Evolutionary conservation across 139 green algal genomes (phyloP).

Genomic region (Micromonas pusilla): DNA sequence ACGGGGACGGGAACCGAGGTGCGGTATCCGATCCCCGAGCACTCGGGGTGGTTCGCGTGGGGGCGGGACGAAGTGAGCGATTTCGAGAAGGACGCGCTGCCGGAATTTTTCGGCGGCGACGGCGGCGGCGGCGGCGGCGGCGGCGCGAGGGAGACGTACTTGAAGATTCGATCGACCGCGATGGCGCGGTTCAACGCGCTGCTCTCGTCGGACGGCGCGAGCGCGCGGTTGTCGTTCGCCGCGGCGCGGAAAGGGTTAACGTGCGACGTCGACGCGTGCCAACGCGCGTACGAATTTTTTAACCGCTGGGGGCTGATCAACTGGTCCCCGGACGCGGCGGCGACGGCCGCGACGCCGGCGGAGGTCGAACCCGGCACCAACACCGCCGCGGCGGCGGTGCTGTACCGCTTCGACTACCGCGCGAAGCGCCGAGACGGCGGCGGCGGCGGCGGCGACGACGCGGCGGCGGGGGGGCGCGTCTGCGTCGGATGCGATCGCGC

Average conservation of each 20-base stretch:
- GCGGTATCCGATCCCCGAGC: constrained; percentile 51
- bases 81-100: constrained; percentile 50
- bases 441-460: no score
- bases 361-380: background rate
- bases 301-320: constrained; percentile 86
- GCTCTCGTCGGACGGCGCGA: background rate
- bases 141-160: background rate
- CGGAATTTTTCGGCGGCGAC: constrained; percentile 59
- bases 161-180: background rate
- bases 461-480: no score
- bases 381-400: background rate
- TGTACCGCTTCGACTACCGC: background rate
- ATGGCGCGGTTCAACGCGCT: background rate
- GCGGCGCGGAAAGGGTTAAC: background rate
- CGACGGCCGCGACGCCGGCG: no score
- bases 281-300: constrained; percentile 68
- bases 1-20: constrained; percentile 6
- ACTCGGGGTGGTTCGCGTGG: constrained; percentile 70
- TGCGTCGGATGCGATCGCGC: background rate
- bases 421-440: no score
- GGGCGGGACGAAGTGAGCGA: constrained; percentile 49
- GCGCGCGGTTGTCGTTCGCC: background rate
- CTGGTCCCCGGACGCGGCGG: constrained; percentile 39
- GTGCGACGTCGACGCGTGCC: constrained; percentile 34
- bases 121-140: constrained; percentile 54